phyloP scores from a whole-genome alignment of 2,329 filamentous ascomycete species.

The Botrytis medusae region DNA sequence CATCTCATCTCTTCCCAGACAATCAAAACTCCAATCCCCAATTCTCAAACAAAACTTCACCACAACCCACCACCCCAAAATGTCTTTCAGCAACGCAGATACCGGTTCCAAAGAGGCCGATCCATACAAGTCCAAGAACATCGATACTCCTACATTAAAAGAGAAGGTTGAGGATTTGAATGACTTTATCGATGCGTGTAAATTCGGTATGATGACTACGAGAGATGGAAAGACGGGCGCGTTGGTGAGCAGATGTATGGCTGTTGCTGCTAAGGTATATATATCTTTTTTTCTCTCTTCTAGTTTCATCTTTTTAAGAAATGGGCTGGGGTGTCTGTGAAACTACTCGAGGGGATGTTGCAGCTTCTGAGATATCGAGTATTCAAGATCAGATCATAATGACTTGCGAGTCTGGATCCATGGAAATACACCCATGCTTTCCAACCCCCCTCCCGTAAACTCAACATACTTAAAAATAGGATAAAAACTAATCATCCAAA shows the following conservation, averaged over 20 bases:
- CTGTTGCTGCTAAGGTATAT: constrained; percentile 69
- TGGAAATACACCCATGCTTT: background rate
- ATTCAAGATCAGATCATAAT: background rate
- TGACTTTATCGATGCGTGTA: constrained; percentile 68
- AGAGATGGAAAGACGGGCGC: constrained; percentile 62
- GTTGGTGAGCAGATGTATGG: constrained; percentile 83
- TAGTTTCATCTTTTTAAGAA: background rate
- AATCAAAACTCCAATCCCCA: background rate
- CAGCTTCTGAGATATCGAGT: background rate
- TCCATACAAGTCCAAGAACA: constrained; percentile 74
- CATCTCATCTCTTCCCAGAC: background rate
- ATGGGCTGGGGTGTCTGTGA: no score
- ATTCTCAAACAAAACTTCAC: background rate
- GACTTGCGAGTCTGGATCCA: background rate
- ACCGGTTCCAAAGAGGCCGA: constrained; percentile 65
- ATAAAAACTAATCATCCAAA: background rate
- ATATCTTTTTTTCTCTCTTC: background rate
- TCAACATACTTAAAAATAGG: no score
- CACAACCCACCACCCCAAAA: constrained; percentile 24
- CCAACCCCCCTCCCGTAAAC: no score
- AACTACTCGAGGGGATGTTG: background rate
- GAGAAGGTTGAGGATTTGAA: constrained; percentile 75
- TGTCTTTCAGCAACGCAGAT: constrained; percentile 56
- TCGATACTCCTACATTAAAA: constrained; percentile 60
- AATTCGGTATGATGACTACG: constrained; percentile 90